Conservation (phyloP, 2,329 filamentous ascomycete species). For the Cercospora zeae-maydis region DNA sequence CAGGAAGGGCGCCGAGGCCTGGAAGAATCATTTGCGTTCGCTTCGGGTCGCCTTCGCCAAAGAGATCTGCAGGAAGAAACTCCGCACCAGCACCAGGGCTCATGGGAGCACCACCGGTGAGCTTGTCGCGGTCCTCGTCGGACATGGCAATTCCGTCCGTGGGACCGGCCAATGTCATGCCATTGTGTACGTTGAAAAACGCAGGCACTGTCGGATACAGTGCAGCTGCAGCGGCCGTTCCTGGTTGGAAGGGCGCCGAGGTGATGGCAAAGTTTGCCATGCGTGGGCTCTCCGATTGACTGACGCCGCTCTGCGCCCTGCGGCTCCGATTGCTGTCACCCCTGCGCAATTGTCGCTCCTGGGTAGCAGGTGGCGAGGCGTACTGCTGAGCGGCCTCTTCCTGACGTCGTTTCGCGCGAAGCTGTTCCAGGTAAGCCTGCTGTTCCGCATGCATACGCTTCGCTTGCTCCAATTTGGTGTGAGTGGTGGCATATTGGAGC, state of each 20-base stretch:
- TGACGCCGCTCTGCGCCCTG: slow-evolving; percentile 38
- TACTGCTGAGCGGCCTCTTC: slow-evolving; percentile 28
- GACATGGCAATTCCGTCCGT: slow-evolving; percentile 49
- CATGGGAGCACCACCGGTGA: slow-evolving; percentile 65
- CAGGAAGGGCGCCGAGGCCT: slow-evolving; percentile 37
- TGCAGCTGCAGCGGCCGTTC: slow-evolving; percentile 50
- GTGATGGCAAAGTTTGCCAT: slow-evolving; percentile 27
- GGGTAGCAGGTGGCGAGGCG: slow-evolving; percentile 25
- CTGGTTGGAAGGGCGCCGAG: slow-evolving; percentile 36
- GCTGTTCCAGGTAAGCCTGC: slow-evolving; percentile 28
- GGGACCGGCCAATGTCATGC: slow-evolving; percentile 54
- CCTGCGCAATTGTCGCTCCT: slow-evolving; percentile 28
- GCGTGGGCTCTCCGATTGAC: slow-evolving; percentile 31
- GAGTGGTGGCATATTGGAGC: slow-evolving; percentile 32
- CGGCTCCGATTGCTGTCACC: slow-evolving; percentile 42
- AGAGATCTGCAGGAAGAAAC: slow-evolving; percentile 65
- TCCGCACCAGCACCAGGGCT: slow-evolving; percentile 69
- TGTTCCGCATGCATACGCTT: slow-evolving; percentile 47
- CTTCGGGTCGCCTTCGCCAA: slow-evolving; percentile 33
- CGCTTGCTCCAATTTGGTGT: slow-evolving; percentile 34
- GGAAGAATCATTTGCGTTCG: slow-evolving; percentile 29
- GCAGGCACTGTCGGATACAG: slow-evolving; percentile 47
- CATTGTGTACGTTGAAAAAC: slow-evolving; percentile 58
- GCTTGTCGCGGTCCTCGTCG: slow-evolving; percentile 59
- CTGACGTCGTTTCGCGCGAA: slow-evolving; percentile 32